Evolutionary conservation across 352 stramenopile genomes (phyloP), one percentile per base, ranked within the genome.

Genomic region (Phytophthora palmivora): DNA sequence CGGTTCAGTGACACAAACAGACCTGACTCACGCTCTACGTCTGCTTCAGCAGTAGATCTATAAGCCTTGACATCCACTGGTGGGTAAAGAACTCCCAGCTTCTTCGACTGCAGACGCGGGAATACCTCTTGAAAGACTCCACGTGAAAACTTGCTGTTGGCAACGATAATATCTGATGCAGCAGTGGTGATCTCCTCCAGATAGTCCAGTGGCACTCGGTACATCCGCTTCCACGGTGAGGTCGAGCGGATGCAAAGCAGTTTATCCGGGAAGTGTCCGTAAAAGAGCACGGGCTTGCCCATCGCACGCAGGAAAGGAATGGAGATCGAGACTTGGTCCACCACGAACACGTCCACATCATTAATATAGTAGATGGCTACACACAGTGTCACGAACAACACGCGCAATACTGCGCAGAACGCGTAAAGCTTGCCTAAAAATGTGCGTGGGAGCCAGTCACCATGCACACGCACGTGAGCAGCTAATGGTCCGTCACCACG

Each of bases 231-330:
- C 39, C 96, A 79, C n/a, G 58, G 46, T 9, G 77, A 96, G 2
- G 67, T 39, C 0, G 84, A 80, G 22, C 77, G 61, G 32, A 79
- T 71, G 33, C 81, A 95, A 11, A 99, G 84, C 30, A 99, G 79
- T 65, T 99, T 98, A 78, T 99, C 97, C 0, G 97, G 97, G 76
- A 99, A 99, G 67, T 99, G 97, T 66, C 97, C 98, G 74, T 99
- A 99, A 77, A 99, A 99, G 18, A 99, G 72, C 39, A 99, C 93
- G 16, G 87, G 83, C 34, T 89, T 88, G 48, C 79, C 76, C 26
- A 91, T 30, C 15, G 78, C 84, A 32, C 87, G 82, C 49, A 95
- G 58, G 52, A 95, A 82, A 18, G 87, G 84, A 43, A 95, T 80
- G 28, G 81, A 87, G 11, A 94, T 75, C 9, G 87, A 93, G 51